phyloP scores from a whole-genome alignment of 495 filamentous ascomycete genomes.

The Penicillium pancosmium region DNA sequence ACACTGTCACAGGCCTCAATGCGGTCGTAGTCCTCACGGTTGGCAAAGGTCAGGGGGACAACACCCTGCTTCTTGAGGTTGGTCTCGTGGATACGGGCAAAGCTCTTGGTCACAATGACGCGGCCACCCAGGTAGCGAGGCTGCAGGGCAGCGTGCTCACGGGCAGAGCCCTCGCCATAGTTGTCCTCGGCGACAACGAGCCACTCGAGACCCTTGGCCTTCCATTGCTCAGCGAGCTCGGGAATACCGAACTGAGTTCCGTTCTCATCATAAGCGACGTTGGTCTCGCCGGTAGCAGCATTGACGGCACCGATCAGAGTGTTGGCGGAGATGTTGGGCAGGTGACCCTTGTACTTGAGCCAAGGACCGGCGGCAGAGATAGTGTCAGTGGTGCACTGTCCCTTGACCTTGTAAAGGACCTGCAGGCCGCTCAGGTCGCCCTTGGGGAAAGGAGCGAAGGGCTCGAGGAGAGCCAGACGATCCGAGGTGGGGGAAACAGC shows the following conservation, averaged over 20 bases:
- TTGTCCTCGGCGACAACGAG: constrained; percentile 96
- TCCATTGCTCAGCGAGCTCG: constrained; percentile 83
- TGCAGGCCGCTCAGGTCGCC: constrained; percentile 65
- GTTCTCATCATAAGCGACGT: constrained; percentile 82
- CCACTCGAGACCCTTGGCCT: constrained; percentile 68
- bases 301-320: constrained; percentile 94
- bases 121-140: constrained; percentile 89
- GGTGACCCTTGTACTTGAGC: constrained; percentile 98
- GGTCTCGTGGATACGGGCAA: constrained; percentile 97
- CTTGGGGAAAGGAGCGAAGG: constrained; percentile 82
- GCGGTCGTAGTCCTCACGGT: constrained; percentile 84
- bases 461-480: constrained; percentile 87
- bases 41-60: constrained; percentile 84
- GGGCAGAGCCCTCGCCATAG: constrained; percentile 94
- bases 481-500: constrained; percentile 81
- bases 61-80: constrained; percentile 99
- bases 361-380: constrained; percentile 97
- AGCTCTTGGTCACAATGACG: constrained; percentile 85
- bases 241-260: constrained; percentile 70
- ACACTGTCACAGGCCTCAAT: constrained; percentile 83
- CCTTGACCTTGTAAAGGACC: constrained; percentile 92
- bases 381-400: constrained; percentile 98
- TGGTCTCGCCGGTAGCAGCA: constrained; percentile 88
- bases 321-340: constrained; percentile 96
- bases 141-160: constrained; percentile 96